Evolutionary conservation across 192 early-diverging fungal species (phyloP).

Genomic region (Piromyces sp.): DNA sequence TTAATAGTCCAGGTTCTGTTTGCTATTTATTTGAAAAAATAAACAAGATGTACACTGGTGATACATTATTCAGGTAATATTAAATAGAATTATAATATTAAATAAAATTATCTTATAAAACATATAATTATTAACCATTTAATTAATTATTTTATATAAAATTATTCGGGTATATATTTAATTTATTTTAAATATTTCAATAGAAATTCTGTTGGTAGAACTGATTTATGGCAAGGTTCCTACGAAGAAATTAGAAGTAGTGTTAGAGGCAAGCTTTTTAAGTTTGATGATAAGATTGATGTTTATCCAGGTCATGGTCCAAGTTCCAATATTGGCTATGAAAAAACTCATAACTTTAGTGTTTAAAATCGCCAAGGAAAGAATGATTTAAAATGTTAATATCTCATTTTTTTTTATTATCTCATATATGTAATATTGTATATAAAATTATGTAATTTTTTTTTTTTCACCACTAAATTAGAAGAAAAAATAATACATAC

Average conservation of each 20-base stretch:
- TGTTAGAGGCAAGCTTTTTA: background rate
- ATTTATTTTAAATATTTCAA: too few species aligned
- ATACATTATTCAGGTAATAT: background rate
- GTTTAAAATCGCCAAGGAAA: background rate
- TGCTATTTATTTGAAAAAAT: background rate
- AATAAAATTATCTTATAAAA: too few species aligned
- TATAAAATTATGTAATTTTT: too few species aligned
- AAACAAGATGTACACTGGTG: background rate
- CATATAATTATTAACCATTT: too few species aligned
- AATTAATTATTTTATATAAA: too few species aligned
- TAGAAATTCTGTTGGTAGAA: background rate
- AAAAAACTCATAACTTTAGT: background rate
- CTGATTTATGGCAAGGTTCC: background rate
- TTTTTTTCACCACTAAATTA: too few species aligned
- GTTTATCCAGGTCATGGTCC: background rate
- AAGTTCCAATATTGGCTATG: background rate
- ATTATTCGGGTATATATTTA: too few species aligned
- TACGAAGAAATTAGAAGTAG: background rate
- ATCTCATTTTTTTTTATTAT: too few species aligned
- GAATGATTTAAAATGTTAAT: too few species aligned
- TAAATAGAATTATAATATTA: too few species aligned
- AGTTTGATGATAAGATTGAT: background rate
- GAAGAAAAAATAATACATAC: too few species aligned
- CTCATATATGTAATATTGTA: too few species aligned
- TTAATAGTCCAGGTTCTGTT: background rate